These are phyloP conservation scores for Hamigera avellanea DNA, from an alignment of 495 filamentous ascomycete species.

Conservation along the genomic window DNA sequence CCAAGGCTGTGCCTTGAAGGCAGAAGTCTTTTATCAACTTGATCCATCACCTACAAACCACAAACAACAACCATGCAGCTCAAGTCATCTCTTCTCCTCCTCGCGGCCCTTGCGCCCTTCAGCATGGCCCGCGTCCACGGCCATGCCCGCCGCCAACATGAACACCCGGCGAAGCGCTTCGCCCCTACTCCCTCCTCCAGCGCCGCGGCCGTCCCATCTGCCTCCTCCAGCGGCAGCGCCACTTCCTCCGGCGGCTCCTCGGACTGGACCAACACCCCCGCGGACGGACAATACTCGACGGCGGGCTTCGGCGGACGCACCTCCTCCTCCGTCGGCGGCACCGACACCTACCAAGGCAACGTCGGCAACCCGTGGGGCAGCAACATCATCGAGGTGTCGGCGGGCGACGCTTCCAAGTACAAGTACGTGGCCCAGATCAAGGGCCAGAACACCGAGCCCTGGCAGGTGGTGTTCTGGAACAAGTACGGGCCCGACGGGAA, in stretches of 20 bases:
- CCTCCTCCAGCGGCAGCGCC: conserved; percentile 3
- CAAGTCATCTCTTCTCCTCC: conserved; percentile 25
- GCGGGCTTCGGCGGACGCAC: conserved; percentile 8
- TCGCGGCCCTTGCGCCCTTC: conserved; percentile 22
- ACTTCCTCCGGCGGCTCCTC: conserved; percentile 4
- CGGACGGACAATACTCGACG: neutral
- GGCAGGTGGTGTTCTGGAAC: conserved; percentile 43
- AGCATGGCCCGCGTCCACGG: conserved; percentile 14
- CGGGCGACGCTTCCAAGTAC: conserved; percentile 24
- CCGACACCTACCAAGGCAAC: conserved; percentile 29
- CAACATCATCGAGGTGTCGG: conserved; percentile 37
- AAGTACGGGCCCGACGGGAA: conserved; percentile 28
- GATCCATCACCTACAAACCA: too few species aligned
- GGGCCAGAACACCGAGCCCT: conserved; percentile 24
- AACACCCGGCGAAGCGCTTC: too few species aligned
- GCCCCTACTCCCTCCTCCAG: conserved; percentile 1
- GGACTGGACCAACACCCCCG: neutral
- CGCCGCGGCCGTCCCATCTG: conserved; percentile 4
- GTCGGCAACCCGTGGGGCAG: conserved; percentile 39
- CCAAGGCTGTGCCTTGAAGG: too few species aligned
- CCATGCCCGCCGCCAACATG: conserved; percentile 11
- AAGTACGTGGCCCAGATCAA: conserved; percentile 35
- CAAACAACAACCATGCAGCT: conserved; percentile 15
- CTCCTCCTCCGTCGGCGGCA: neutral
- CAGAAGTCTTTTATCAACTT: too few species aligned